phyloP scores from a whole-genome alignment of 352 stramenopile genomes.

The Elongisporangium undulatum region DNA sequence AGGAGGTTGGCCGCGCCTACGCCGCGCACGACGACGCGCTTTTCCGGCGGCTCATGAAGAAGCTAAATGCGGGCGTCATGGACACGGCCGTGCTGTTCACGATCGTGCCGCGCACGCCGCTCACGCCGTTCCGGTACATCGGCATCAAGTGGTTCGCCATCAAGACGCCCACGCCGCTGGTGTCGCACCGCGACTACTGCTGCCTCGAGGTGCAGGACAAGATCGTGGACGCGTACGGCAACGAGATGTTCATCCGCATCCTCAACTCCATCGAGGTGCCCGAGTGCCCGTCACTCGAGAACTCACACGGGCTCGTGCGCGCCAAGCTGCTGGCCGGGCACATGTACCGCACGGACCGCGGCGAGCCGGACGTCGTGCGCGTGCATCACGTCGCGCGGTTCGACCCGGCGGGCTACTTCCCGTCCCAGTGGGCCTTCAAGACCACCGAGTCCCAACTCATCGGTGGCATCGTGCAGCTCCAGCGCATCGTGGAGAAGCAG shows the following conservation, averaged over 20 bases:
- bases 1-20: conserved; percentile 72
- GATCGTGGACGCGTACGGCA: conserved; percentile 74
- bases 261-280: conserved; percentile 77
- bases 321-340: conserved; percentile 70
- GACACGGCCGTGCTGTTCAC: conserved; percentile 77
- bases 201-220: conserved; percentile 84
- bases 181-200: conserved; percentile 84
- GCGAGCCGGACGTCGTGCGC: conserved; percentile 60
- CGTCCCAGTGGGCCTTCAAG: conserved; percentile 78
- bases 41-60: conserved; percentile 78
- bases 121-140: conserved; percentile 78
- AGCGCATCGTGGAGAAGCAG: conserved; percentile 79
- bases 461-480: conserved; percentile 72
- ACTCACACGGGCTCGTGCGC: conserved; percentile 82
- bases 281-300: conserved; percentile 81
- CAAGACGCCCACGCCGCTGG: conserved; percentile 75
- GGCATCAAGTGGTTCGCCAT: conserved; percentile 87
- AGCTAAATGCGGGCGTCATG: conserved; percentile 66
- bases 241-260: conserved; percentile 84
- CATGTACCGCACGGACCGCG: conserved; percentile 76
- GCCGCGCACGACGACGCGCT: conserved; percentile 75
- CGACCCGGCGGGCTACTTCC: conserved; percentile 73
- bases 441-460: conserved; percentile 79
- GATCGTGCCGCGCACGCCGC: conserved; percentile 66
- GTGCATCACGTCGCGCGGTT: conserved; percentile 80